Evolutionary conservation across 495 filamentous ascomycete genomes (phyloP).

Genomic region (Arthonia radiata): DNA sequence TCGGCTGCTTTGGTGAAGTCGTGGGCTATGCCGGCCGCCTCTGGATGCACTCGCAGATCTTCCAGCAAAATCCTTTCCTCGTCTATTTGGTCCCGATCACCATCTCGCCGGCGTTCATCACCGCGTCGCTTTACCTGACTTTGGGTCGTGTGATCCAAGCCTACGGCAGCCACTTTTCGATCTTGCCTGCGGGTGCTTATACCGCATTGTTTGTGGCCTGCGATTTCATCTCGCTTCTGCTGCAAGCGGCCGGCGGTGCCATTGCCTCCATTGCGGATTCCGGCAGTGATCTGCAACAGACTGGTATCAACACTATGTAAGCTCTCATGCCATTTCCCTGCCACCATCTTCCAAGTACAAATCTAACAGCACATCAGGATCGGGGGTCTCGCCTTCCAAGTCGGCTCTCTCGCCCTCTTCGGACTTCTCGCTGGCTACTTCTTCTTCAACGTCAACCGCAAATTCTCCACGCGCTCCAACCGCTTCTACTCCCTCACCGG

Average conservation of each 20-base stretch:
- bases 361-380: too few species aligned
- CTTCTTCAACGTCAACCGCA: slow-evolving; percentile 17
- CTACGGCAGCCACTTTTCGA: slow-evolving; percentile 27
- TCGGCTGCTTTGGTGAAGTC: slow-evolving; percentile 23
- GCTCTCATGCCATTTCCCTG: too few species aligned
- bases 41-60: slow-evolving; percentile 14
- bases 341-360: too few species aligned
- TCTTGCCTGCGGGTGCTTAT: slow-evolving; percentile 30
- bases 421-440: slow-evolving; percentile 25
- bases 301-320: slow-evolving; percentile 35
- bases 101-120: slow-evolving; percentile 37
- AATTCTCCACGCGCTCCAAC: slow-evolving; percentile 10
- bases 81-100: too few species aligned
- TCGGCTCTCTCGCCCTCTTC: slow-evolving; percentile 34
- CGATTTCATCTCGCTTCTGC: slow-evolving; percentile 34
- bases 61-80: too few species aligned
- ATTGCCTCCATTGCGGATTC: slow-evolving; percentile 26
- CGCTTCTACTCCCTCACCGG: slow-evolving; percentile 4
- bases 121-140: slow-evolving; percentile 40
- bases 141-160: slow-evolving; percentile 30
- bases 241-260: slow-evolving; percentile 40
- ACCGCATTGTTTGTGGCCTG: slow-evolving; percentile 44
- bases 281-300: slow-evolving; percentile 12
- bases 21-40: slow-evolving; percentile 26
- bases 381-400: slow-evolving; percentile 46